Evolutionary conservation across 2,329 filamentous ascomycete genomes (phyloP).

Genomic region (Arthrobotrys megalospora): DNA sequence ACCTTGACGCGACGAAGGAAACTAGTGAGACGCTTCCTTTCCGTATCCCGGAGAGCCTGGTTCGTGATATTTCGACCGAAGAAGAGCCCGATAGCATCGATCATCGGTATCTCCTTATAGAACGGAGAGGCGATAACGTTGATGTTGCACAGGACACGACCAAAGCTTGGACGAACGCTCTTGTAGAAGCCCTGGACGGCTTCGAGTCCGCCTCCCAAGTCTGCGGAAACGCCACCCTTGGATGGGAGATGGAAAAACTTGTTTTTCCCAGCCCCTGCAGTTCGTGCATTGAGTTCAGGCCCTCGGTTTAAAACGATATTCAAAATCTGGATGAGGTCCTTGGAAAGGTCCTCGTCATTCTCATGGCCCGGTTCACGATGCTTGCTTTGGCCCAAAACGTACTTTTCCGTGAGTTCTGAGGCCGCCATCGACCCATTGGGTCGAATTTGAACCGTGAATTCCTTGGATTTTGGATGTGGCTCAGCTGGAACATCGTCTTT

Average conservation of each 20-base stretch:
- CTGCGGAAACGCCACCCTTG: conserved; percentile 65
- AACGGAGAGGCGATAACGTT: conserved; percentile 76
- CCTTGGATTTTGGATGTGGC: conserved; percentile 3
- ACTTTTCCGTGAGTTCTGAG: conserved; percentile 30
- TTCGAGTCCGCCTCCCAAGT: conserved; percentile 72
- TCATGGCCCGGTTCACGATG: conserved; percentile 29
- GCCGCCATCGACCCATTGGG: neutral
- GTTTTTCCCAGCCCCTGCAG: conserved; percentile 72
- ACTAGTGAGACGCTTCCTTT: conserved; percentile 3
- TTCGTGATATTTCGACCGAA: conserved; percentile 51
- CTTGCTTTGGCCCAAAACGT: conserved; percentile 28
- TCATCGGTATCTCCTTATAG: conserved; percentile 70
- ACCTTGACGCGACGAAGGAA: conserved; percentile 42
- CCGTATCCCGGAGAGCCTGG: conserved; percentile 16
- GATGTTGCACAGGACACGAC: conserved; percentile 75
- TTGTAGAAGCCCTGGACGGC: conserved; percentile 68
- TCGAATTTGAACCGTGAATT: conserved; percentile 27
- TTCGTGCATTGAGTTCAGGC: conserved; percentile 60
- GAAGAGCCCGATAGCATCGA: conserved; percentile 66
- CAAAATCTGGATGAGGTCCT: conserved; percentile 31
- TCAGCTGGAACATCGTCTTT: conserved; percentile 22
- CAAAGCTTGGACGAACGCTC: conserved; percentile 73
- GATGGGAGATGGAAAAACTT: conserved; percentile 69
- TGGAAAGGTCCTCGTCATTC: neutral
- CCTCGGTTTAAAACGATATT: conserved; percentile 43